Percentiles rank a stretch among this genome's conserved stretches.
These are phyloP conservation scores for Penicillium angulare DNA, from an alignment of 495 filamentous ascomycete genomes.

Conservation along the genomic window DNA sequence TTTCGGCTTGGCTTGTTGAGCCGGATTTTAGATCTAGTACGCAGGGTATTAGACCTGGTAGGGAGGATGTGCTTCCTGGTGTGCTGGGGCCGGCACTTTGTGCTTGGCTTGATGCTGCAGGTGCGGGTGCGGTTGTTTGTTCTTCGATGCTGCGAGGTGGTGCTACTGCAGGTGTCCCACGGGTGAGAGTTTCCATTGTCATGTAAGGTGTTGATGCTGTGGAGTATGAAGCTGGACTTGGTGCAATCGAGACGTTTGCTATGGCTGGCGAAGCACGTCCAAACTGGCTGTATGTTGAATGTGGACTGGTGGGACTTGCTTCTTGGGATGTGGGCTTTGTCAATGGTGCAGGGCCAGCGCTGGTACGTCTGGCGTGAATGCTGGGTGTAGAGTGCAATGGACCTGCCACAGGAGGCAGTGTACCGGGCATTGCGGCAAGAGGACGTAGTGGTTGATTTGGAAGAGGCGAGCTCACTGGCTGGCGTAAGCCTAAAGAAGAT, in stretches of 20 bases:
- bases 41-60: conserved; percentile 58
- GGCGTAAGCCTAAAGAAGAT: conserved; percentile 26
- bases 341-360: conserved; percentile 37
- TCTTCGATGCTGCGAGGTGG: conserved; percentile 34
- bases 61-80: conserved; percentile 34
- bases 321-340: conserved; percentile 48
- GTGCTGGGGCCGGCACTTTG: too few species aligned
- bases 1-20: conserved; percentile 84
- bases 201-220: conserved; percentile 24
- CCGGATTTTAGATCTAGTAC: conserved; percentile 69
- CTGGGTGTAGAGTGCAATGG: conserved; percentile 43
- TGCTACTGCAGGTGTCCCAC: conserved; percentile 23
- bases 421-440: conserved; percentile 24
- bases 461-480: conserved; percentile 30
- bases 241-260: conserved; percentile 23
- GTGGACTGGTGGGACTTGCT: conserved; percentile 54
- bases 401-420: conserved; percentile 30
- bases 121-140: conserved; percentile 29
- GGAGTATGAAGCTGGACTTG: conserved; percentile 17
- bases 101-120: conserved; percentile 14
- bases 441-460: conserved; percentile 25
- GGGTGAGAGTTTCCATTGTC: conserved; percentile 27
- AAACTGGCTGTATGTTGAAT: conserved; percentile 48
- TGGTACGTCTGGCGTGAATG: conserved; percentile 41
- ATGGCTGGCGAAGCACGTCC: conserved; percentile 47